Percentiles rank a stretch among this genome's conserved stretches.
Conservation (phyloP, 129 eudicot species). For the Flaveria sonorensis region DNA sequence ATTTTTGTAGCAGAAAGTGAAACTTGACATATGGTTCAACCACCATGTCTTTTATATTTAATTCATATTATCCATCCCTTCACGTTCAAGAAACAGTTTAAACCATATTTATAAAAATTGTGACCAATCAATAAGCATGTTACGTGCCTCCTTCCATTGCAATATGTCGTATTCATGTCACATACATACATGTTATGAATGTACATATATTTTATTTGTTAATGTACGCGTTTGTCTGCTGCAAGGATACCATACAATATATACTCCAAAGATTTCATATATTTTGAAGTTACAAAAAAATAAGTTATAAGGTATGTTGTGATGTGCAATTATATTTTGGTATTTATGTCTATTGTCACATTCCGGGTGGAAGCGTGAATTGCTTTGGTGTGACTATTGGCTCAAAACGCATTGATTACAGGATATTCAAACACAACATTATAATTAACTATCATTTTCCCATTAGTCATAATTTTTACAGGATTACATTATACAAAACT, state of each 20-base stretch:
- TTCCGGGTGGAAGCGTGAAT: no score
- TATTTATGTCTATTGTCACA: no score
- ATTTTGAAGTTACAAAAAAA: not conserved
- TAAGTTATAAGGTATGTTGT: not conserved
- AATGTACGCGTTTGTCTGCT: not conserved
- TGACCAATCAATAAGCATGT: slow-evolving; percentile 31
- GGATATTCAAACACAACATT: no score
- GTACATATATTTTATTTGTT: not conserved
- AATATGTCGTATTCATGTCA: slow-evolving; percentile 26
- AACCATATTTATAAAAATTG: not conserved
- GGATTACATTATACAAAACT: no score
- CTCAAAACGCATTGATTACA: no score
- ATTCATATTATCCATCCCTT: not conserved
- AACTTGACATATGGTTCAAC: slow-evolving; percentile 36
- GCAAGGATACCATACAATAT: not conserved
- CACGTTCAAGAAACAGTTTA: slow-evolving; percentile 9
- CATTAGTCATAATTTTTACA: no score
- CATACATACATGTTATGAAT: not conserved
- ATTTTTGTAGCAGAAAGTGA: slow-evolving; percentile 33
- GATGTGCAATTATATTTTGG: no score
- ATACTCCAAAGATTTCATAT: not conserved
- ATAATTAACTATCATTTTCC: no score
- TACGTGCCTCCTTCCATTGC: slow-evolving; percentile 29
- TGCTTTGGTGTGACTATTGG: no score
- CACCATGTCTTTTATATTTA: slow-evolving; percentile 21